Conservation (phyloP, 2,329 filamentous ascomycete species). For the Claviceps sorghi region DNA sequence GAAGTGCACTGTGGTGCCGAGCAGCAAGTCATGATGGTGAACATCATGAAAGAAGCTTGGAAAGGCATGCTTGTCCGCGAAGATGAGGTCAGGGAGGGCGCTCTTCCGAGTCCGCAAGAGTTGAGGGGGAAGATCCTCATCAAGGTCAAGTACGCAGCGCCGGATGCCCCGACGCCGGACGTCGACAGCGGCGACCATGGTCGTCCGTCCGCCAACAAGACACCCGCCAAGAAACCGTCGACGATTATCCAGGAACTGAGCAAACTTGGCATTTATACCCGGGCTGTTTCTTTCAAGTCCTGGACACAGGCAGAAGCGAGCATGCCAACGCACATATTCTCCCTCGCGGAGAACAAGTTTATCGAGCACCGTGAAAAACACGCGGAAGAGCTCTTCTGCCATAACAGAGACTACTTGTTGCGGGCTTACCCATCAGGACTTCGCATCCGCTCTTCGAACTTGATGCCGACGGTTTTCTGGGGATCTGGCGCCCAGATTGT, state of each 20-base stretch:
- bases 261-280: conserved; percentile 66
- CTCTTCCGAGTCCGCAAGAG: conserved; percentile 53
- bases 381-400: conserved; percentile 48
- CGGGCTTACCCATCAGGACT: conserved; percentile 75
- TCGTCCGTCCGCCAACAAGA: conserved; percentile 27
- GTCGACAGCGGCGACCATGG: conserved; percentile 21
- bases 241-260: conserved; percentile 63
- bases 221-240: conserved; percentile 29
- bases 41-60: conserved; percentile 82
- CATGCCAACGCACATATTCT: conserved; percentile 57
- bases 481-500: conserved; percentile 80
- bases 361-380: conserved; percentile 42
- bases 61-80: conserved; percentile 51
- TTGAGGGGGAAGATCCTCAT: conserved; percentile 68
- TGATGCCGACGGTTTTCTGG: conserved; percentile 78
- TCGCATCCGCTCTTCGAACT: conserved; percentile 70
- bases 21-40: conserved; percentile 83
- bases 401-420: conserved; percentile 75
- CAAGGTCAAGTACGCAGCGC: conserved; percentile 60
- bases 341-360: conserved; percentile 48
- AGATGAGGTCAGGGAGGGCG: conserved; percentile 28
- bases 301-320: conserved; percentile 56
- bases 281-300: conserved; percentile 67
- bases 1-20: conserved; percentile 72
- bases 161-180: conserved; percentile 17